Percentiles rank a stretch among this genome's conserved stretches.
These are phyloP conservation scores for Fusarium keratoplasticum DNA, from an alignment of 2,329 filamentous ascomycete species.

Conservation along the genomic window DNA sequence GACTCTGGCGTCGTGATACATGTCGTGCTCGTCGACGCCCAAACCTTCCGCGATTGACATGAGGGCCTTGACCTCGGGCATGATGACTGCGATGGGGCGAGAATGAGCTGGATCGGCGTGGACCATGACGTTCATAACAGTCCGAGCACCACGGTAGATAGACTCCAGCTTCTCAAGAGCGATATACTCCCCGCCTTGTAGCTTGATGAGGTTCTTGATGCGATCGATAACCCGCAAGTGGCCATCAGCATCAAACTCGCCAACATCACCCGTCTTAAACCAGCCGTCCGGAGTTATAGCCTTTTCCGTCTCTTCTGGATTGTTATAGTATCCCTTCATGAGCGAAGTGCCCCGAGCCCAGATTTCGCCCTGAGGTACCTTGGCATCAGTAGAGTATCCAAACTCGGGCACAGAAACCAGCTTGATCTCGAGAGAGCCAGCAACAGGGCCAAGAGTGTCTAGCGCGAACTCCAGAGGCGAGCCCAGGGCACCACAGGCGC, in stretches of 20 bases:
- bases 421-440: slow-evolving; percentile 85
- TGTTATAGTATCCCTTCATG: slow-evolving; percentile 81
- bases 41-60: slow-evolving; percentile 66
- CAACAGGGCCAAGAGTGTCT: slow-evolving; percentile 79
- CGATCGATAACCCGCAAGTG: slow-evolving; percentile 91
- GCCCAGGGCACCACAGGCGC: slow-evolving; percentile 81
- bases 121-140: slow-evolving; percentile 87
- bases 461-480: slow-evolving; percentile 87
- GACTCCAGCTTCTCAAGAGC: slow-evolving; percentile 97
- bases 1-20: slow-evolving; percentile 75
- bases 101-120: slow-evolving; percentile 80
- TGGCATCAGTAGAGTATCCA: slow-evolving; percentile 79
- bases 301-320: slow-evolving; percentile 84
- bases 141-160: slow-evolving; percentile 81
- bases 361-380: slow-evolving; percentile 89
- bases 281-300: slow-evolving; percentile 85
- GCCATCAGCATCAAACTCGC: slow-evolving; percentile 83
- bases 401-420: slow-evolving; percentile 90
- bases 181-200: slow-evolving; percentile 94
- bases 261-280: slow-evolving; percentile 97
- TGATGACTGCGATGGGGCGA: slow-evolving; percentile 84
- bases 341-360: slow-evolving; percentile 84
- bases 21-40: slow-evolving; percentile 73
- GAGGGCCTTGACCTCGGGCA: slow-evolving; percentile 72
- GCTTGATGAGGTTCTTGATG: slow-evolving; percentile 98